Conservation (phyloP, 2,329 filamentous ascomycete genomes). For the Aspergillus sp. region DNA sequence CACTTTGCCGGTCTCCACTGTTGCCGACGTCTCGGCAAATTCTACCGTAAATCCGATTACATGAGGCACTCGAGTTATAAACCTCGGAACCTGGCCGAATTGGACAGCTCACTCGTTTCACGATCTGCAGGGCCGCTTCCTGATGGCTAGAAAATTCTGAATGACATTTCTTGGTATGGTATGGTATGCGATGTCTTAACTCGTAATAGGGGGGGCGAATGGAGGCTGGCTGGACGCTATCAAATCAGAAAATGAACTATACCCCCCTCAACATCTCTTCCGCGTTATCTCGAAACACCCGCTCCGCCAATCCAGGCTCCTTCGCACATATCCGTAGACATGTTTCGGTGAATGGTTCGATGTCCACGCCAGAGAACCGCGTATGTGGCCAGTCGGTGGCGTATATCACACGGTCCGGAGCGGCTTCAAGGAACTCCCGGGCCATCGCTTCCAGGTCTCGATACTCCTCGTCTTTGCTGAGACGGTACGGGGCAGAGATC, state of each 20-base stretch:
- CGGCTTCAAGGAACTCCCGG: conserved; percentile 51
- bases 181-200: conserved; percentile 4
- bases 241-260: background rate
- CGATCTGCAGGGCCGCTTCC: background rate
- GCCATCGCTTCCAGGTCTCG: conserved; percentile 53
- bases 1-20: background rate
- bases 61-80: background rate
- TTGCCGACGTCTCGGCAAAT: conserved; percentile 8
- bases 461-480: conserved; percentile 50
- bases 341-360: conserved; percentile 56
- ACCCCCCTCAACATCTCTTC: conserved; percentile 49
- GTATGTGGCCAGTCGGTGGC: conserved; percentile 68
- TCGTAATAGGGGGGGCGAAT: background rate
- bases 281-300: conserved; percentile 59
- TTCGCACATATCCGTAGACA: conserved; percentile 57
- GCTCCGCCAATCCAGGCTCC: conserved; percentile 48
- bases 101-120: conserved; percentile 2
- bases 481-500: conserved; percentile 60
- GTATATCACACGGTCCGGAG: conserved; percentile 55
- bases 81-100: background rate
- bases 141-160: background rate
- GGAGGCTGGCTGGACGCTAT: background rate
- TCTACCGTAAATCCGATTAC: background rate
- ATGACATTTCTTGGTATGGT: conserved; percentile 1
- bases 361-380: conserved; percentile 59